phyloP scores from a whole-genome alignment of 2,329 filamentous ascomycete genomes.

The Fusarium sp. region DNA sequence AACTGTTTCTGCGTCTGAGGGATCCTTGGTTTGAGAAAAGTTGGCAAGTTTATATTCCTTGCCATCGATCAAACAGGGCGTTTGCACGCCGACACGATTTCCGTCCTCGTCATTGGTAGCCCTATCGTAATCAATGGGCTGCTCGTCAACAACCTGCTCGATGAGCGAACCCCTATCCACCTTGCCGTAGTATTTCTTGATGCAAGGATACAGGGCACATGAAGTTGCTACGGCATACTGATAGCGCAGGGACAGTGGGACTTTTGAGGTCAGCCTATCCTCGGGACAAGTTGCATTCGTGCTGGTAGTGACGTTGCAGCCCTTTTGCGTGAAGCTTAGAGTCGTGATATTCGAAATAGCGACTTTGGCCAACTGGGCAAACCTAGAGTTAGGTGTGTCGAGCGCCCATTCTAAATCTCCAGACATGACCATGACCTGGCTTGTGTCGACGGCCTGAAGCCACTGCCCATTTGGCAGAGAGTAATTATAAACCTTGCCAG shows the following conservation, averaged over 20 bases:
- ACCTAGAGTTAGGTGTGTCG: neutral
- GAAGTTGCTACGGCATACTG: neutral
- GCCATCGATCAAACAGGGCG: neutral
- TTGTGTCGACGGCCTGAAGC: rapidly evolving
- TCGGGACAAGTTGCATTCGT: neutral
- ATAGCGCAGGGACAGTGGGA: neutral
- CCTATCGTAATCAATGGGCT: neutral
- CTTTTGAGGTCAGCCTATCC: neutral
- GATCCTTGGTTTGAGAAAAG: neutral
- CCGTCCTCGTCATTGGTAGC: neutral
- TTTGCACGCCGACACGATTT: neutral
- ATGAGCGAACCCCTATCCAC: neutral
- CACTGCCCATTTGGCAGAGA: neutral
- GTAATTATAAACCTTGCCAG: neutral
- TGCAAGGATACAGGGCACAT: neutral
- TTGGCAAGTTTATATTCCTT: neutral
- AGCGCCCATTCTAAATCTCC: slow-evolving; percentile 1
- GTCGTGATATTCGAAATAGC: neutral
- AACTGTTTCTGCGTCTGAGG: neutral
- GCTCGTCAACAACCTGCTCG: neutral
- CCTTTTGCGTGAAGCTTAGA: neutral
- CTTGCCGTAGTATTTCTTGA: slow-evolving; percentile 2
- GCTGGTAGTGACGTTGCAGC: neutral
- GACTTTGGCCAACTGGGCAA: neutral
- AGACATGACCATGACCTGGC: rapidly evolving